These are phyloP conservation scores for Ustilago curta DNA, from an alignment of 1,284 basidiomycete genomes.

Conservation along the genomic window DNA sequence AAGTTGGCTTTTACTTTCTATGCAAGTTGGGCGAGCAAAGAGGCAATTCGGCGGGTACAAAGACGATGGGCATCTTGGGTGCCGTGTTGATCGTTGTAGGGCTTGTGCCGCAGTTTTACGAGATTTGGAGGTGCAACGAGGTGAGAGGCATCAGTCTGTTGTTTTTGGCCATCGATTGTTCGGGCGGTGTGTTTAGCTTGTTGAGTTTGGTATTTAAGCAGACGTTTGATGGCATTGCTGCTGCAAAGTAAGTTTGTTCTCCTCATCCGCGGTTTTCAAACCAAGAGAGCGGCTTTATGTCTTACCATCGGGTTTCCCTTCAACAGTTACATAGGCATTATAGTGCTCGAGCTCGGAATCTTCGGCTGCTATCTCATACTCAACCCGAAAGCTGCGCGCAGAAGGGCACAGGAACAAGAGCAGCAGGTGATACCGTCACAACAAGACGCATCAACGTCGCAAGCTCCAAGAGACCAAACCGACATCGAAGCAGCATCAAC, in stretches of 20 bases:
- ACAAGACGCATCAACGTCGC: neutral
- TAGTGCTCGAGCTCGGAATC: constrained; percentile 75
- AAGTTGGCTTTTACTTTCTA: constrained; percentile 75
- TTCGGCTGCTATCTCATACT: constrained; percentile 75
- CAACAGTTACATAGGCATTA: constrained; percentile 73
- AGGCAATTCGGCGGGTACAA: constrained; percentile 73
- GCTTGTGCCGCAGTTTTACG: constrained; percentile 75
- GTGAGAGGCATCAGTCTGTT: constrained; percentile 79
- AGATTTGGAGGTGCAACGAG: constrained; percentile 78
- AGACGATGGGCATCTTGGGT: constrained; percentile 77
- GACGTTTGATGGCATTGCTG: constrained; percentile 77
- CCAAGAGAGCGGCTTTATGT: no score
- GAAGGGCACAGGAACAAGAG: constrained; percentile 4
- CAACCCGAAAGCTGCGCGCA: constrained; percentile 72
- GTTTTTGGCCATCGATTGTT: constrained; percentile 79
- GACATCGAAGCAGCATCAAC: constrained; percentile 14
- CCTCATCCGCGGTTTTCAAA: no score
- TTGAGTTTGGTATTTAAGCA: constrained; percentile 79
- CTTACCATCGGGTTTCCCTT: no score
- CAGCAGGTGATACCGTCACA: neutral
- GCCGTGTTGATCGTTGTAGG: constrained; percentile 76
- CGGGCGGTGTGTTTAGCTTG: constrained; percentile 78
- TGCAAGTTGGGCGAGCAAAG: constrained; percentile 71
- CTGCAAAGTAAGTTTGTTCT: constrained; percentile 65
- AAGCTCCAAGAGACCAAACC: neutral